A percentile compares a stretch with the other conserved stretches of the same genome.
Evolutionary conservation across 768 basidiomycete species (phyloP).

Genomic region (Boletus sp.): DNA sequence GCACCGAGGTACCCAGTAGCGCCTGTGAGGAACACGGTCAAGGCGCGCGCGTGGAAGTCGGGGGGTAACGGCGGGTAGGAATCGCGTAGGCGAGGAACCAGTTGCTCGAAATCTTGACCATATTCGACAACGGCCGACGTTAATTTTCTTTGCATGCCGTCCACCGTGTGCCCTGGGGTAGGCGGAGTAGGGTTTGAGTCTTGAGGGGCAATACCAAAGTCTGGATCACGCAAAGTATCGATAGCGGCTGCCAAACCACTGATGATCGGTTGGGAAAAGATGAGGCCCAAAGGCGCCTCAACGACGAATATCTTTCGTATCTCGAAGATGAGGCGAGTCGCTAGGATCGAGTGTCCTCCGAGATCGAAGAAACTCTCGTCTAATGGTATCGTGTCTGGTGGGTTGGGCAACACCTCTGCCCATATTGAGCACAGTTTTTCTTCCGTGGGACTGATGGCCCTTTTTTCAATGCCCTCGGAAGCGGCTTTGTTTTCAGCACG

Average conservation of each 20-base stretch:
- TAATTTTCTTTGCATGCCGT: constrained; percentile 16
- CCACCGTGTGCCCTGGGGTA: constrained; percentile 11
- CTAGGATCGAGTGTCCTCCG: constrained; percentile 97
- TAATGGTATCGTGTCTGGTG: constrained; percentile 72
- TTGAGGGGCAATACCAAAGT: constrained; percentile 65
- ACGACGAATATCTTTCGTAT: constrained; percentile 90
- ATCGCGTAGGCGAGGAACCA: constrained; percentile 54
- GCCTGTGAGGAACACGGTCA: constrained; percentile 93
- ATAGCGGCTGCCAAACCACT: constrained; percentile 70
- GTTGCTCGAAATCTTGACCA: constrained; percentile 67
- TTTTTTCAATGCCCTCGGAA: constrained; percentile 30
- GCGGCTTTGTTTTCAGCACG: constrained; percentile 38
- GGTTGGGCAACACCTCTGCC: constrained; percentile 73
- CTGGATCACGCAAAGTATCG: constrained; percentile 69
- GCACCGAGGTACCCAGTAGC: constrained; percentile 97
- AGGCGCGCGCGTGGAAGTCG: constrained; percentile 48
- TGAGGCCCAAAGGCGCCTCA: constrained; percentile 84
- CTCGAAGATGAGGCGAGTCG: constrained; percentile 95
- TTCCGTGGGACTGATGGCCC: constrained; percentile 64
- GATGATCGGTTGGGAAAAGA: constrained; percentile 91
- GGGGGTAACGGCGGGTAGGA: constrained; percentile 60
- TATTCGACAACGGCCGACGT: constrained; percentile 54
- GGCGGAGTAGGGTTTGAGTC: constrained; percentile 19
- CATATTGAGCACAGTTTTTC: constrained; percentile 82
- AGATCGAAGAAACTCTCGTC: constrained; percentile 98